Percentiles rank a stretch among this genome's conserved stretches.
These are phyloP conservation scores for Sistotremastrum niveocremeum DNA, from an alignment of 768 basidiomycete species.

Conservation along the genomic window DNA sequence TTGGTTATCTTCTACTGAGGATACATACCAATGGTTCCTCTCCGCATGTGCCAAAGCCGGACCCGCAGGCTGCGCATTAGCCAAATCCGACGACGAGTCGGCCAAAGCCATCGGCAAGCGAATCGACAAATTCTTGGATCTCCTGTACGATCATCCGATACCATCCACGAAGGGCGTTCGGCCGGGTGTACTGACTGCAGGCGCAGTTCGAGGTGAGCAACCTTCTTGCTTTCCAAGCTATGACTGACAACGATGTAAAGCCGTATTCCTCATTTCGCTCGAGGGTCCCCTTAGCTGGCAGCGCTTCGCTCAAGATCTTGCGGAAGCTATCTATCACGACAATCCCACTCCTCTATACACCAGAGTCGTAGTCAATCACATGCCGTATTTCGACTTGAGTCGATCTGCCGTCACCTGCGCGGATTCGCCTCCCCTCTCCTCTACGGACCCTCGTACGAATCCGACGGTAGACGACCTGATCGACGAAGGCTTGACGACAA, in stretches of 20 bases:
- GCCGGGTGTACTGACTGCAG: conserved; percentile 4
- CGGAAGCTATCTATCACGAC: conserved; percentile 5
- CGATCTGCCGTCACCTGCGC: conserved; percentile 6
- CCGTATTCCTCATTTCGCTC: conserved; percentile 2
- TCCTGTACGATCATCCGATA: conserved; percentile 5
- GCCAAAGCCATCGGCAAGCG: conserved; percentile 1
- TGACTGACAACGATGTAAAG: not conserved
- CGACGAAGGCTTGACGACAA: not conserved
- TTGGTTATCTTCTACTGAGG: conserved; percentile 4
- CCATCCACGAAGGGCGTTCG: not conserved
- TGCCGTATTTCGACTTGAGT: conserved; percentile 1
- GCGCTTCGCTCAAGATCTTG: not conserved
- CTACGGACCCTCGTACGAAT: not conserved
- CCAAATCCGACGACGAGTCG: not conserved
- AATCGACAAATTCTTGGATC: conserved; percentile 4
- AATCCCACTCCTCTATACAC: not conserved
- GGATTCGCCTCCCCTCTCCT: conserved; percentile 2
- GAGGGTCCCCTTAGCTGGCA: conserved; percentile 2
- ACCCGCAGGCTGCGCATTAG: conserved; percentile 3
- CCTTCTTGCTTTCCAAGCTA: not conserved
- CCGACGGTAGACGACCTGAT: conserved; percentile 5
- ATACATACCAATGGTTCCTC: conserved; percentile 5
- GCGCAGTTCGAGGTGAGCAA: conserved; percentile 3
- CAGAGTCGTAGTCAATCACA: not conserved
- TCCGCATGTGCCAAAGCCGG: conserved; percentile 6